Evolutionary conservation across 1,139 yeast genomes (phyloP).

Genomic region (Casaregolazyma lundiana): DNA sequence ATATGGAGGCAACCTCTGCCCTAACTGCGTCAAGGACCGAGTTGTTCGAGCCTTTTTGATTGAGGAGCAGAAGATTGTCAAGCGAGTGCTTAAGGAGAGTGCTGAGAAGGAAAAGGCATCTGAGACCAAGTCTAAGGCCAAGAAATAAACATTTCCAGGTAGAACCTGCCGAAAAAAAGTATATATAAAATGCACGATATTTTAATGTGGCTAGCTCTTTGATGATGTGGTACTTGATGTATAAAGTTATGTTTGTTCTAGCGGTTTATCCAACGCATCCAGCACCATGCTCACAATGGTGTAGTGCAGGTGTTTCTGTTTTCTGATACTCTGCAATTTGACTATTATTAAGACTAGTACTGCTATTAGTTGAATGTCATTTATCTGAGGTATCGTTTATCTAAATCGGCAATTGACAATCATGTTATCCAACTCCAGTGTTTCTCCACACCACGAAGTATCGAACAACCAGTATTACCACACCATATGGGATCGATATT

Average conservation of each 20-base stretch:
- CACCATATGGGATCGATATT: too few relatives aligned
- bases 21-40: constrained; percentile 98
- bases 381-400: too few relatives aligned
- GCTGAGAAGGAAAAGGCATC: constrained; percentile 75
- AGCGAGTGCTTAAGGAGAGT: constrained; percentile 96
- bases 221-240: too few relatives aligned
- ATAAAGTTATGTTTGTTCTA: background rate
- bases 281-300: too few relatives aligned
- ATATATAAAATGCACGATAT: constrained; percentile 11
- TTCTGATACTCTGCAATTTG: too few relatives aligned
- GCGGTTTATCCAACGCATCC: too few relatives aligned
- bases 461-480: too few relatives aligned
- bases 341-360: too few relatives aligned
- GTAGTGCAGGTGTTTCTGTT: too few relatives aligned
- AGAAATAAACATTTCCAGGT: constrained; percentile 12
- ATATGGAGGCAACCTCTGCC: constrained; percentile 99
- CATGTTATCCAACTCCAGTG: background rate
- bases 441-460: too few relatives aligned
- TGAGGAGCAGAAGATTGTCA: constrained; percentile 99
- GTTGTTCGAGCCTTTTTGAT: constrained; percentile 98
- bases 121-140: constrained; percentile 40
- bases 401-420: background rate
- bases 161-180: constrained; percentile 7
- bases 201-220: background rate
- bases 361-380: too few relatives aligned